Percentiles rank a stretch among this genome's conserved stretches.
Evolutionary conservation across 345 rosid genomes (phyloP).

Genomic region (Bretschneidera sinensis): DNA sequence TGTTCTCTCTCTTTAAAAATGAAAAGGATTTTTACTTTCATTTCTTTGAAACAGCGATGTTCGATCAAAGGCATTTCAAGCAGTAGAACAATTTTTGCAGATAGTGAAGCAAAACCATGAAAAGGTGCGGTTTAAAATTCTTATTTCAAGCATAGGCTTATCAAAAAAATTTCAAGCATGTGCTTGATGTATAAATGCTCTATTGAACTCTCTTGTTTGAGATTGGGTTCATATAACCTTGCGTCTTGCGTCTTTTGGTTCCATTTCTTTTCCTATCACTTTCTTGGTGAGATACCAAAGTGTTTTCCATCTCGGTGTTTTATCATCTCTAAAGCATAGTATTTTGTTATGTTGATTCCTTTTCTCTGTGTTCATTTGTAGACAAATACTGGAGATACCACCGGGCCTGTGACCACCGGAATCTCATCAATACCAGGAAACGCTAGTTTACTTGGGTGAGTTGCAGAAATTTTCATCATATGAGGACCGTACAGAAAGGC

Average conservation of each 20-base stretch:
- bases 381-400: conserved; percentile 61
- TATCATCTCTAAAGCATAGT: not conserved
- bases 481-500: not conserved
- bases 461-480: conserved; percentile 5
- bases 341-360: conserved; percentile 15
- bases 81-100: conserved; percentile 88
- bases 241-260: not conserved
- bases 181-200: not conserved
- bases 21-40: conserved; percentile 14
- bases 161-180: too few relatives aligned
- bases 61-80: conserved; percentile 89
- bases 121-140: conserved; percentile 44
- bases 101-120: conserved; percentile 76
- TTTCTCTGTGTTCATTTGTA: conserved; percentile 18
- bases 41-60: conserved; percentile 67
- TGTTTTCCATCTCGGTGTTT: not conserved
- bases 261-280: not conserved
- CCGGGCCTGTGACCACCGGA: conserved; percentile 45
- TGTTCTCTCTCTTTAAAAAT: conserved; percentile 4
- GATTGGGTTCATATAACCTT: too few relatives aligned
- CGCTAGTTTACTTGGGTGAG: conserved; percentile 90
- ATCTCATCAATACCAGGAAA: conserved; percentile 77
- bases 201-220: not conserved
- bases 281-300: not conserved
- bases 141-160: too few relatives aligned